phyloP scores from a whole-genome alignment of 805 yeast species.

The Starmerella davenportii region DNA sequence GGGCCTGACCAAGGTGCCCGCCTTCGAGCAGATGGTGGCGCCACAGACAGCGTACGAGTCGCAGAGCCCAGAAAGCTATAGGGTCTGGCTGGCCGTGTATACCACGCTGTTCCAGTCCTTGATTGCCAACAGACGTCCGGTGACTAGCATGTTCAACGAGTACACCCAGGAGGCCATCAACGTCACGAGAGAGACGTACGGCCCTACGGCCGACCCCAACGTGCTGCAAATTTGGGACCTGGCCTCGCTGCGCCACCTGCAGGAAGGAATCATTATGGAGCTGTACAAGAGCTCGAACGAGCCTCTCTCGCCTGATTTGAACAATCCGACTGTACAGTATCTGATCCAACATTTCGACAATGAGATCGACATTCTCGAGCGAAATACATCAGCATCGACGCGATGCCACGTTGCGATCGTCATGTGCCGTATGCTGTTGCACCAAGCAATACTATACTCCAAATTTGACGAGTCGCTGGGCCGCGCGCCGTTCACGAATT shows the following conservation, averaged over 20 bases:
- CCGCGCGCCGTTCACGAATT: slow-evolving; percentile 24
- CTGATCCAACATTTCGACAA: slow-evolving; percentile 34
- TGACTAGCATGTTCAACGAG: slow-evolving; percentile 30
- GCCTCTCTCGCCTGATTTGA: slow-evolving; percentile 23
- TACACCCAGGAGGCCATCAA: slow-evolving; percentile 44
- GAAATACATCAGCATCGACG: slow-evolving; percentile 18
- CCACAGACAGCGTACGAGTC: slow-evolving; percentile 27
- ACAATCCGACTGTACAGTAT: slow-evolving; percentile 25
- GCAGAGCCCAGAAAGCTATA: slow-evolving; percentile 30
- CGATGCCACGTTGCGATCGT: slow-evolving; percentile 26
- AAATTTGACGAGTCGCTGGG: slow-evolving; percentile 16
- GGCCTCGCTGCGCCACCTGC: slow-evolving; percentile 42
- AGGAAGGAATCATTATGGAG: slow-evolving; percentile 29
- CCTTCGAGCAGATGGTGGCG: slow-evolving; percentile 21
- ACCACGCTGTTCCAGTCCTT: slow-evolving; percentile 19
- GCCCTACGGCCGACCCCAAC: slow-evolving; percentile 1
- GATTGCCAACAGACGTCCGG: slow-evolving; percentile 44
- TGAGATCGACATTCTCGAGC: slow-evolving; percentile 24
- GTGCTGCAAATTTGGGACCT: slow-evolving; percentile 20
- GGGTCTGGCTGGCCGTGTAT: slow-evolving; percentile 26
- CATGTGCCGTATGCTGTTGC: slow-evolving; percentile 32
- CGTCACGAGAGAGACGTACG: neutral
- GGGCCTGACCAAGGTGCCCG: slow-evolving; percentile 13
- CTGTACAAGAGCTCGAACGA: slow-evolving; percentile 27
- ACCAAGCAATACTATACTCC: slow-evolving; percentile 22